Evolutionary conservation across 139 green algal genomes (phyloP).

Genomic region (Pleodorina starrii): DNA sequence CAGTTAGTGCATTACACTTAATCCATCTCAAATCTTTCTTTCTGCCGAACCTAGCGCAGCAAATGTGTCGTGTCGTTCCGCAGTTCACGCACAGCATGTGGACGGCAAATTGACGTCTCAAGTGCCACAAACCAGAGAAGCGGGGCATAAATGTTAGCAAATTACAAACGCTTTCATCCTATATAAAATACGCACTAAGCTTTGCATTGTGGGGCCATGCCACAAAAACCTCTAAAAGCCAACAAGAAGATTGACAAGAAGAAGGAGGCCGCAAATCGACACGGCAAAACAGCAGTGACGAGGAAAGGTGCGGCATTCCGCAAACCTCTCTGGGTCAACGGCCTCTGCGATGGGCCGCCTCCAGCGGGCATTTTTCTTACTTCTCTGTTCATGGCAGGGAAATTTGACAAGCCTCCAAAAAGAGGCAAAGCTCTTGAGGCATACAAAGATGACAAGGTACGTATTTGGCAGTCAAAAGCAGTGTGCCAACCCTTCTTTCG

Average conservation of each 20-base stretch:
- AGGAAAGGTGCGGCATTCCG: constrained; percentile 21
- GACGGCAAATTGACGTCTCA: too few species aligned
- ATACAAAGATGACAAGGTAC: background rate
- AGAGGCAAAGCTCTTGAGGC: background rate
- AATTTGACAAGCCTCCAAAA: constrained; percentile 44
- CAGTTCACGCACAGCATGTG: too few species aligned
- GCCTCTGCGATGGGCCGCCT: background rate
- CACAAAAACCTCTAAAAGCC: constrained; percentile 27
- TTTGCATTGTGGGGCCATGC: constrained; percentile 10
- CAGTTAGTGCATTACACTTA: too few species aligned
- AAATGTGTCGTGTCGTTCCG: background rate
- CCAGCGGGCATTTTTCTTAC: background rate
- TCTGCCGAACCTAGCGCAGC: background rate
- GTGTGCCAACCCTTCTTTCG: background rate
- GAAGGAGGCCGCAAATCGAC: constrained; percentile 37
- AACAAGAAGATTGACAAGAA: constrained; percentile 56
- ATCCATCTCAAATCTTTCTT: too few species aligned
- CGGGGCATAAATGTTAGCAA: background rate
- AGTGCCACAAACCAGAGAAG: background rate
- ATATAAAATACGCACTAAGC: background rate
- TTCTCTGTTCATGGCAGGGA: background rate
- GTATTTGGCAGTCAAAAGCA: background rate
- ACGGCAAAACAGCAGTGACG: constrained; percentile 24
- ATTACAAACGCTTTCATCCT: background rate
- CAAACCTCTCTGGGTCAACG: background rate